phyloP scores from a whole-genome alignment of 2,329 filamentous ascomycete genomes.

The Pyrenophora teres region DNA sequence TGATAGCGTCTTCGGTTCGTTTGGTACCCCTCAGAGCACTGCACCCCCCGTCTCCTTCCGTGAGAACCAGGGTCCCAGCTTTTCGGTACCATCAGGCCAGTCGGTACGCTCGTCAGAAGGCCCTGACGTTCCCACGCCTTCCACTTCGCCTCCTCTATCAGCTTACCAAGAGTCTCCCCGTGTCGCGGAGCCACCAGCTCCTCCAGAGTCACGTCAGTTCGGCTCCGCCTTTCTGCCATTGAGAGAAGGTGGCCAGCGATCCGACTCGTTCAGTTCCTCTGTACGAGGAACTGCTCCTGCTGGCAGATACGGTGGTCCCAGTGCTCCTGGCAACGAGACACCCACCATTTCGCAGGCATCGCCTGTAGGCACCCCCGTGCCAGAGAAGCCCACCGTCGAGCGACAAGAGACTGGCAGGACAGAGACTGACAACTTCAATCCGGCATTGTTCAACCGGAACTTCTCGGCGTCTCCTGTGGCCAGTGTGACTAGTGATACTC shows the following conservation, averaged over 20 bases:
- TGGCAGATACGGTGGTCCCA: constrained; percentile 62
- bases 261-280: constrained; percentile 75
- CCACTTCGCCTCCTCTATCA: constrained; percentile 64
- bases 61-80: constrained; percentile 42
- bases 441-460: constrained; percentile 46
- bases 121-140: constrained; percentile 63
- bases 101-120: constrained; percentile 53
- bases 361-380: constrained; percentile 58
- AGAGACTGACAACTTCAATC: constrained; percentile 43
- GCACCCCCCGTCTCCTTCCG: constrained; percentile 67
- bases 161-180: constrained; percentile 60
- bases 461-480: constrained; percentile 48
- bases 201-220: constrained; percentile 76
- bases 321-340: constrained; percentile 55
- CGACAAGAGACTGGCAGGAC: constrained; percentile 43
- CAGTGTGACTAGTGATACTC: constrained; percentile 47
- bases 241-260: constrained; percentile 57
- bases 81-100: constrained; percentile 49
- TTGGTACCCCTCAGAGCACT: constrained; percentile 52
- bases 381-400: constrained; percentile 49
- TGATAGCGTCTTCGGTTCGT: constrained; percentile 82
- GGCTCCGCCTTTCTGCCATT: constrained; percentile 78
- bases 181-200: constrained; percentile 64
- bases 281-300: constrained; percentile 76
- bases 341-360: constrained; percentile 51